Evolutionary conservation across 2,329 filamentous ascomycete genomes (phyloP).

Genomic region (Stylonectria norvegica): DNA sequence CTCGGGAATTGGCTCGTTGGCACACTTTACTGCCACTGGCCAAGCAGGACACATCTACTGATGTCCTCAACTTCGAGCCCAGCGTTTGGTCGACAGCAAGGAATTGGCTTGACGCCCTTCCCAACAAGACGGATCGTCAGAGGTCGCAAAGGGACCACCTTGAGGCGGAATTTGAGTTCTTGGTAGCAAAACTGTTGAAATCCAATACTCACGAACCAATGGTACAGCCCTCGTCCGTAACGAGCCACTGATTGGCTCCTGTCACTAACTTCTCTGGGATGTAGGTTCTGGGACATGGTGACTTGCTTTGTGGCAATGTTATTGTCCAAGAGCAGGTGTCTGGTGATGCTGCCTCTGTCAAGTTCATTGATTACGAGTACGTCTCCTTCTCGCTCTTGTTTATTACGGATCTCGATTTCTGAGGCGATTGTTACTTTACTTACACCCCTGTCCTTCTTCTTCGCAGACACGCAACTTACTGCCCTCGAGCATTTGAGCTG

Average conservation of each 20-base stretch:
- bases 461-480: slow-evolving; percentile 24
- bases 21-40: slow-evolving; percentile 11
- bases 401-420: no score
- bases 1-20: slow-evolving; percentile 19
- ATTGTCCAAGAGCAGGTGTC: slow-evolving; percentile 14
- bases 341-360: slow-evolving; percentile 11
- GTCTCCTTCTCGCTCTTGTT: slow-evolving; percentile 5
- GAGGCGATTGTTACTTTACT: no score
- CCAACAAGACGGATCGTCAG: slow-evolving; percentile 4
- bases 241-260: background rate
- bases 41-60: background rate
- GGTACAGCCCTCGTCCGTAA: slow-evolving; percentile 5
- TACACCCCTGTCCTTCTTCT: no score
- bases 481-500: slow-evolving; percentile 19
- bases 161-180: slow-evolving; percentile 15
- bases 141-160: slow-evolving; percentile 5
- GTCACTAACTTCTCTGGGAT: background rate
- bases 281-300: slow-evolving; percentile 21
- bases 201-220: slow-evolving; percentile 12
- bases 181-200: slow-evolving; percentile 9
- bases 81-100: slow-evolving; percentile 21
- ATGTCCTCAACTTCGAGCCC: slow-evolving; percentile 9
- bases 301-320: slow-evolving; percentile 21
- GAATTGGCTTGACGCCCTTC: slow-evolving; percentile 19
- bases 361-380: slow-evolving; percentile 25